phyloP scores from a whole-genome alignment of 2,329 filamentous ascomycete genomes.

The Xenosphaeropsis pyriputrescens region DNA sequence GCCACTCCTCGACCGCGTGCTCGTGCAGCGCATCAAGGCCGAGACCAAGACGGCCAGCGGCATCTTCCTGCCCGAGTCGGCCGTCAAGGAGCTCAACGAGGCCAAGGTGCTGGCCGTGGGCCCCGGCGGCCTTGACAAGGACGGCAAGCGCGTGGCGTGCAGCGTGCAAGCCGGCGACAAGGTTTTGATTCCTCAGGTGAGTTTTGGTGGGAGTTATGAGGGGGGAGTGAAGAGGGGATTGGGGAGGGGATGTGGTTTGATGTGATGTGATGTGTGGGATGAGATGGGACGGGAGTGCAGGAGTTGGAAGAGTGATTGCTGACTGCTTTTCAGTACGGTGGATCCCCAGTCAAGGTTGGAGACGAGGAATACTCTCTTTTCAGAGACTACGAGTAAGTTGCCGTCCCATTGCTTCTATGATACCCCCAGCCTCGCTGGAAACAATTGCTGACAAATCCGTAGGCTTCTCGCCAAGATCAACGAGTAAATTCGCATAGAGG shows the following conservation, averaged over 20 bases:
- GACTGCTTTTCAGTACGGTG: conserved; percentile 55
- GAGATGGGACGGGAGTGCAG: conserved; percentile 28
- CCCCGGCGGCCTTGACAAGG: conserved; percentile 73
- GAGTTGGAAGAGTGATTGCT: conserved; percentile 51
- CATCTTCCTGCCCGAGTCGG: conserved; percentile 94
- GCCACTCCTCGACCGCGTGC: conserved; percentile 92
- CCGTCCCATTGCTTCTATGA: conserved; percentile 15
- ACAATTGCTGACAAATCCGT: conserved; percentile 2
- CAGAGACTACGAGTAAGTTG: conserved; percentile 90
- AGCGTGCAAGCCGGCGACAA: conserved; percentile 75
- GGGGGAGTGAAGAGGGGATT: no score
- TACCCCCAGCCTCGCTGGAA: neutral
- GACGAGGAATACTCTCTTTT: conserved; percentile 95
- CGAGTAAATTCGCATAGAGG: conserved; percentile 45
- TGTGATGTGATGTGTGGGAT: neutral
- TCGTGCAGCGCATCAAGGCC: conserved; percentile 95
- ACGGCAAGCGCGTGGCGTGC: conserved; percentile 77
- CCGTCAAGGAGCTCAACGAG: conserved; percentile 97
- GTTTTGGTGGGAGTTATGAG: conserved; percentile 13
- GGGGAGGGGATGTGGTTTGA: no score
- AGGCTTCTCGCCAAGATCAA: conserved; percentile 99
- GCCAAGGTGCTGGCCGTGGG: conserved; percentile 92
- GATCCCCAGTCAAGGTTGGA: conserved; percentile 90
- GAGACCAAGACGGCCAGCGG: conserved; percentile 92
- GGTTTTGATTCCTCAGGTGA: conserved; percentile 88